Conservation (phyloP, 2,329 filamentous ascomycete species). For the Cladosporium sp. region DNA sequence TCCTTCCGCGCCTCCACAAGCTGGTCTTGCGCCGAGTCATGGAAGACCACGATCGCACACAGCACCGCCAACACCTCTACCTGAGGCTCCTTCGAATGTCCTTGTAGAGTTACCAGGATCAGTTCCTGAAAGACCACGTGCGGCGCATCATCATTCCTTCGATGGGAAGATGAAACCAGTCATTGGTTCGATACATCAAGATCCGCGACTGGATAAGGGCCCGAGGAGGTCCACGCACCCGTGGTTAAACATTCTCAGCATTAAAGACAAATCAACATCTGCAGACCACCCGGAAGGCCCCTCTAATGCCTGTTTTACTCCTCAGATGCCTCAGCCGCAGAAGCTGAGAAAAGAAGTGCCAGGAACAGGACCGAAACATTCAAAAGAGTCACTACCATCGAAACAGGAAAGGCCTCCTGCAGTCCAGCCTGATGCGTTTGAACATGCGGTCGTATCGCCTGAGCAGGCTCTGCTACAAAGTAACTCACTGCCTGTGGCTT, state of each 20-base stretch:
- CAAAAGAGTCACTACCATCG: too few species aligned
- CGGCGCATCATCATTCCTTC: not conserved
- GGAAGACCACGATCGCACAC: conserved; percentile 38
- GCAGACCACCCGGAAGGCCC: too few species aligned
- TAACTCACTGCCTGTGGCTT: too few species aligned
- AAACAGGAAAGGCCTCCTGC: too few species aligned
- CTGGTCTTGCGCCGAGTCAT: conserved; percentile 32
- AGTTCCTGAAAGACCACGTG: conserved; percentile 7
- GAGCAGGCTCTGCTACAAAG: too few species aligned
- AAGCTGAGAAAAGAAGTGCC: not conserved
- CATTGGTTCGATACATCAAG: not conserved
- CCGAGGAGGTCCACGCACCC: conserved; percentile 6
- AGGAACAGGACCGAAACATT: too few species aligned
- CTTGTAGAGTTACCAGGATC: conserved; percentile 28
- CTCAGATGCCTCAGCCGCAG: not conserved
- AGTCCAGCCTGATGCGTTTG: too few species aligned
- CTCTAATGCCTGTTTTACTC: too few species aligned
- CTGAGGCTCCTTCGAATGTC: conserved; percentile 21
- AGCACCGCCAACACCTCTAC: conserved; percentile 34
- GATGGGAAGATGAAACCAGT: not conserved
- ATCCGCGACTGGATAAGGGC: not conserved
- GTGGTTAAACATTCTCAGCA: not conserved
- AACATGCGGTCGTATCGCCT: too few species aligned
- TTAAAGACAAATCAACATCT: too few species aligned
- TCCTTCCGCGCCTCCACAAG: conserved; percentile 28